A percentile compares a stretch with the other conserved stretches of the same genome.
Evolutionary conservation across 1,284 basidiomycete genomes (phyloP).

Genomic region (Cryptococcus wingfieldii): DNA sequence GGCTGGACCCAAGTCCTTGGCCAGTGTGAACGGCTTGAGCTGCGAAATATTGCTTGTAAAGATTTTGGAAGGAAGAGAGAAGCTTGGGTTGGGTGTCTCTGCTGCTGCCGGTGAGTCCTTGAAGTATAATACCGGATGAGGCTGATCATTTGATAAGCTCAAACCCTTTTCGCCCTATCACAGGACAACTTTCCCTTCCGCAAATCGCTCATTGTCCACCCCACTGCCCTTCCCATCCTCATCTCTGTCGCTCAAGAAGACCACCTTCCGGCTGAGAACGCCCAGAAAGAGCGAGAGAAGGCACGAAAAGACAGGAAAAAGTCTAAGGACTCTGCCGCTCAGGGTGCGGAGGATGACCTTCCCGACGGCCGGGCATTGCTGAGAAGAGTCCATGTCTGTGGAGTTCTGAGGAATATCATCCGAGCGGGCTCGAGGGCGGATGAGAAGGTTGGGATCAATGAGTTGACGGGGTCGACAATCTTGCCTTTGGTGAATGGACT

Average conservation of each 20-base stretch:
- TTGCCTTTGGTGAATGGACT: slow-evolving; percentile 68
- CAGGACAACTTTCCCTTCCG: slow-evolving; percentile 75
- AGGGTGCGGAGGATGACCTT: slow-evolving; percentile 26
- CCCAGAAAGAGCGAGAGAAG: slow-evolving; percentile 53
- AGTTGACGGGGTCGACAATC: slow-evolving; percentile 58
- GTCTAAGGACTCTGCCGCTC: slow-evolving; percentile 14
- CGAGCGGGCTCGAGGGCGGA: slow-evolving; percentile 62
- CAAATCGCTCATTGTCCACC: slow-evolving; percentile 59
- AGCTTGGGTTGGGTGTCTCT: slow-evolving; percentile 64
- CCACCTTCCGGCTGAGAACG: slow-evolving; percentile 22
- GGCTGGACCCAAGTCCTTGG: slow-evolving; percentile 86
- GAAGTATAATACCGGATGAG: not conserved
- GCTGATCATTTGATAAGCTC: slow-evolving; percentile 54
- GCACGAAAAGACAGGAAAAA: slow-evolving; percentile 45
- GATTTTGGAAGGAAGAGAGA: slow-evolving; percentile 66
- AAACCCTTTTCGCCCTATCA: slow-evolving; percentile 82
- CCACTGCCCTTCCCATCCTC: slow-evolving; percentile 64
- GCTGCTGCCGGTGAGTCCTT: slow-evolving; percentile 65
- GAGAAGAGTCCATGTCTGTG: slow-evolving; percentile 66
- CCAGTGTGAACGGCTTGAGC: slow-evolving; percentile 72
- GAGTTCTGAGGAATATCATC: slow-evolving; percentile 70
- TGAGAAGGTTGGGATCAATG: slow-evolving; percentile 52
- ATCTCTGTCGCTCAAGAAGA: slow-evolving; percentile 60
- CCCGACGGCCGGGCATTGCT: slow-evolving; percentile 49
- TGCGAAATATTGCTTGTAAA: slow-evolving; percentile 77